Conservation (phyloP, 2,329 filamentous ascomycete species). For the Chaetothyriales sp. region DNA sequence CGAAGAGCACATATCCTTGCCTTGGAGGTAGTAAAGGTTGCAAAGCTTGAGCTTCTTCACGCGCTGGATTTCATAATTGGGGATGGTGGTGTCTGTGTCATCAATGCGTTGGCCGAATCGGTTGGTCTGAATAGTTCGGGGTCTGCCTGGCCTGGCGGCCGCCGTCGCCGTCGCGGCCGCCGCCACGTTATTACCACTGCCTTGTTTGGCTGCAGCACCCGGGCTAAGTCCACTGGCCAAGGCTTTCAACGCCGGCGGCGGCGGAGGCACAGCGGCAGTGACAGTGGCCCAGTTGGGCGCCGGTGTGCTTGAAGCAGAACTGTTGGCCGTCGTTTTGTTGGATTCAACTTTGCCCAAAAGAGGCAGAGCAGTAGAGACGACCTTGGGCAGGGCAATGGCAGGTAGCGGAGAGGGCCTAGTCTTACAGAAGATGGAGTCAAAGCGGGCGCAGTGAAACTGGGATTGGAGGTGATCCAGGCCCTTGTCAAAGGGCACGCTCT, state of each 20-base stretch:
- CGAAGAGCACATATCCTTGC: slow-evolving; percentile 40
- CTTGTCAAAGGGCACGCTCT: slow-evolving; percentile 43
- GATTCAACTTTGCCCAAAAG: slow-evolving; percentile 24
- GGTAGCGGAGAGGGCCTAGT: slow-evolving; percentile 14
- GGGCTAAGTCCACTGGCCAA: slow-evolving; percentile 15
- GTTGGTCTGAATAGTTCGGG: slow-evolving; percentile 40
- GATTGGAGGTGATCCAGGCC: slow-evolving; percentile 36
- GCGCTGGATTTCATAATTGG: slow-evolving; percentile 42
- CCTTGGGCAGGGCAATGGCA: slow-evolving; percentile 11
- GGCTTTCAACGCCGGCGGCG: slow-evolving; percentile 8
- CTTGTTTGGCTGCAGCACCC: slow-evolving; percentile 23
- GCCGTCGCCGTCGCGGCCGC: no score
- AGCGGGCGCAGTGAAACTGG: slow-evolving; percentile 36
- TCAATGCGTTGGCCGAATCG: slow-evolving; percentile 48
- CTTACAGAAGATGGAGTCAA: slow-evolving; percentile 40
- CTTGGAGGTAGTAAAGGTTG: slow-evolving; percentile 47
- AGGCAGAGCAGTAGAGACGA: slow-evolving; percentile 23
- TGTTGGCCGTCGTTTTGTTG: slow-evolving; percentile 27
- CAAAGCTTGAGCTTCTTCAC: slow-evolving; percentile 51
- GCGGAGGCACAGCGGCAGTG: slow-evolving; percentile 18
- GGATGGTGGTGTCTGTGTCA: slow-evolving; percentile 35
- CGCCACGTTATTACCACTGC: no score
- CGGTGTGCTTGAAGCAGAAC: slow-evolving; percentile 21
- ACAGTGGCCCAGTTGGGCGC: slow-evolving; percentile 24
- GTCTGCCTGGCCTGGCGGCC: slow-evolving; percentile 1